Evolutionary conservation across 257 asterid genomes (phyloP).

Genomic region (Coffea eugenioides): DNA sequence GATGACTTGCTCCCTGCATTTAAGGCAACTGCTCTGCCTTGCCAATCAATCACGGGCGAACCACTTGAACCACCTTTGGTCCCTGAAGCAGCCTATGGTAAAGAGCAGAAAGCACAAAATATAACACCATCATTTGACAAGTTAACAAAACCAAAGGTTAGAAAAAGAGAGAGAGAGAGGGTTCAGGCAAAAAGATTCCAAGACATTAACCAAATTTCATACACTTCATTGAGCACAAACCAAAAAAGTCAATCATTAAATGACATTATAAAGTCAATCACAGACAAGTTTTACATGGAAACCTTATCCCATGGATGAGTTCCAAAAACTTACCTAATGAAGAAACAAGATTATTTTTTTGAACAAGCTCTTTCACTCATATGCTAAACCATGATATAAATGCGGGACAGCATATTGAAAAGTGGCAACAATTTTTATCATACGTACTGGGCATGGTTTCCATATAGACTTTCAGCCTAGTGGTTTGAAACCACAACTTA

Average conservation of each 20-base stretch:
- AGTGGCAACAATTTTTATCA: too few relatives aligned
- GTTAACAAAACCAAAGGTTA: not conserved
- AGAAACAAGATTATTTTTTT: not conserved
- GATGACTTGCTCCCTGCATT: slow-evolving; percentile 99
- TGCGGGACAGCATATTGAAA: too few relatives aligned
- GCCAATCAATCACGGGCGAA: slow-evolving; percentile 99
- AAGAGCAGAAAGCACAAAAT: slow-evolving; percentile 8
- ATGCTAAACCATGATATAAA: too few relatives aligned
- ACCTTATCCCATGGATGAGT: not conserved
- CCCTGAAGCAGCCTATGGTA: slow-evolving; percentile 94
- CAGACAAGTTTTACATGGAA: not conserved
- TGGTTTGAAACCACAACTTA: too few relatives aligned
- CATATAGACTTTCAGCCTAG: too few relatives aligned
- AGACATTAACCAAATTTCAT: not conserved
- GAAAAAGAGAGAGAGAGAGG: not conserved
- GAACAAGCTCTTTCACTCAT: not conserved
- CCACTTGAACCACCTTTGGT: slow-evolving; percentile 99
- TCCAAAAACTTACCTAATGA: not conserved
- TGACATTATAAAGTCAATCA: not conserved
- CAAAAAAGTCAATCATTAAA: not conserved
- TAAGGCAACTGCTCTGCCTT: slow-evolving; percentile 98
- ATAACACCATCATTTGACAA: not conserved
- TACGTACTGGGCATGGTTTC: too few relatives aligned
- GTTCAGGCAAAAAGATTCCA: not conserved
- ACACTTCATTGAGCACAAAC: not conserved